These are phyloP conservation scores for Hypoxylon sp. DNA, from an alignment of 2,329 filamentous ascomycete genomes.

Conservation along the genomic window DNA sequence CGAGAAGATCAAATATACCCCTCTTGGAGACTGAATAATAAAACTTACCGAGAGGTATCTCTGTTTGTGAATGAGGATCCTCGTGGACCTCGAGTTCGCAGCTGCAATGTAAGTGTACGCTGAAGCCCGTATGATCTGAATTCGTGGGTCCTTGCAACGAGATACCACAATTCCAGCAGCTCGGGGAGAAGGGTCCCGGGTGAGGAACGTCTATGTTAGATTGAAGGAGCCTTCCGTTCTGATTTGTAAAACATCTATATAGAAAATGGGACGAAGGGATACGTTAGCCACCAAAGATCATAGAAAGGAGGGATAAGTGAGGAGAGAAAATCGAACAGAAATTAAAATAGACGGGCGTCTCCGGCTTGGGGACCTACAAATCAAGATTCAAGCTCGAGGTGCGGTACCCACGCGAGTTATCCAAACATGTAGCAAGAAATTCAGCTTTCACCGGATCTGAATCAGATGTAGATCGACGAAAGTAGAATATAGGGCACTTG, in stretches of 20 bases:
- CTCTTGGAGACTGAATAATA: neutral
- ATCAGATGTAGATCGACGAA: neutral
- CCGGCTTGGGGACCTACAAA: conserved; percentile 10
- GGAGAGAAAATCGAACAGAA: neutral
- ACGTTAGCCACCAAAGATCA: neutral
- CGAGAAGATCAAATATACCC: neutral
- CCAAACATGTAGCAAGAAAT: conserved; percentile 14
- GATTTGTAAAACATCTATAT: conserved; percentile 19
- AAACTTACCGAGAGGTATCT: neutral
- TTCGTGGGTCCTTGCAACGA: neutral
- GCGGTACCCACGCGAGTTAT: neutral
- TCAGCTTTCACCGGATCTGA: neutral
- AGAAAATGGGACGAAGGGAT: neutral
- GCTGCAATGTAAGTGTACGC: neutral
- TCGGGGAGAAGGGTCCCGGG: neutral
- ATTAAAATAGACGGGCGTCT: too few species aligned
- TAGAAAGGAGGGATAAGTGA: neutral
- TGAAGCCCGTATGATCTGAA: neutral
- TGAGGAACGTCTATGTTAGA: neutral
- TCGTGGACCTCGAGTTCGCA: neutral
- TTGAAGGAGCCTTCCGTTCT: neutral
- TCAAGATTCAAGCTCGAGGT: conserved; percentile 11
- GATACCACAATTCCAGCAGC: conserved; percentile 10
- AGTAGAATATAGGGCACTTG: conserved; percentile 7
- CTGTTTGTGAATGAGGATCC: neutral